Percentiles rank a stretch among this genome's conserved stretches.
phyloP scores from a whole-genome alignment of 1,284 basidiomycete genomes.

The Ceratobasidium sp. region DNA sequence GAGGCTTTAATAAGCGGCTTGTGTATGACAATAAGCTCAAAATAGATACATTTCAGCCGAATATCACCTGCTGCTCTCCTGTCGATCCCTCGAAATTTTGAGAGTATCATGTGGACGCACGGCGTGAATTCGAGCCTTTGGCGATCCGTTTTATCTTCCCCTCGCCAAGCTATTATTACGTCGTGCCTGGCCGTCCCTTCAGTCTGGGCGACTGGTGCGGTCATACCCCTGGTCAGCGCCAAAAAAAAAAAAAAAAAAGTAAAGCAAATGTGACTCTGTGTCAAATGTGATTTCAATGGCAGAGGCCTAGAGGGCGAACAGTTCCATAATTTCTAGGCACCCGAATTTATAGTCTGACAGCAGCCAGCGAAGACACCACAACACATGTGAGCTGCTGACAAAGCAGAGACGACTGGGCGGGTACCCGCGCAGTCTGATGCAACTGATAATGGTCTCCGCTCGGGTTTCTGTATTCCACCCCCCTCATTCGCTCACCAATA shows the following conservation, averaged over 20 bases:
- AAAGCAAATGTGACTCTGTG: no score
- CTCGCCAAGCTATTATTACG: neutral
- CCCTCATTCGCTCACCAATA: neutral
- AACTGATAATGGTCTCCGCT: conserved; percentile 3
- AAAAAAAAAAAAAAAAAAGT: neutral
- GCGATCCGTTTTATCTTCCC: neutral
- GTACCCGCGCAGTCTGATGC: conserved; percentile 8
- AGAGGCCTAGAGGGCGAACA: neutral
- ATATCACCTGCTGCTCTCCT: neutral
- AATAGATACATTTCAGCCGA: neutral
- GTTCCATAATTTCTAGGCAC: neutral
- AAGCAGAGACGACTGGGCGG: neutral
- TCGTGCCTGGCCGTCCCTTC: neutral
- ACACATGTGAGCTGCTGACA: conserved; percentile 18
- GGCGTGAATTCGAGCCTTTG: no score
- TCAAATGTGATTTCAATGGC: neutral
- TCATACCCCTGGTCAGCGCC: neutral
- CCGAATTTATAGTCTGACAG: neutral
- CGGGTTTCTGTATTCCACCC: neutral
- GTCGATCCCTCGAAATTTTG: neutral
- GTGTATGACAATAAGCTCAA: no score
- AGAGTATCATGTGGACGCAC: neutral
- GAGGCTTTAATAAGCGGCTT: no score
- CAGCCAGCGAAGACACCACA: neutral
- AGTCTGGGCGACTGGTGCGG: neutral